Conservation (phyloP, 2,329 filamentous ascomycete species). For the Microcyclospora pomicola region DNA sequence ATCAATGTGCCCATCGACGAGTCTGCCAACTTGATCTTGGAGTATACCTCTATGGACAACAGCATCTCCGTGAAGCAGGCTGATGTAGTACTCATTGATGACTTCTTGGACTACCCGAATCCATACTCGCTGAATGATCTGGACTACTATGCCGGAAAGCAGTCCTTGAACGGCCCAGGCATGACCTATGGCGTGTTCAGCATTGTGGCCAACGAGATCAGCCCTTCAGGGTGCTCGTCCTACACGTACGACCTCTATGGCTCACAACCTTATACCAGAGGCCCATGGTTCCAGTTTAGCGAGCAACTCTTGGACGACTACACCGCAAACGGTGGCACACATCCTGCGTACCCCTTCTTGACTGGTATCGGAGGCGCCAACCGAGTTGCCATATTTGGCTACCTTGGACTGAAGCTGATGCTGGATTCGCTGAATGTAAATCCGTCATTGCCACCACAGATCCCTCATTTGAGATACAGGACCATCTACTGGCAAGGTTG, state of each 20-base stretch:
- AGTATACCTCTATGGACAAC: conserved; percentile 54
- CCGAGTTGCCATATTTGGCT: conserved; percentile 54
- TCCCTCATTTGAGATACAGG: conserved; percentile 45
- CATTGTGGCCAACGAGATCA: conserved; percentile 51
- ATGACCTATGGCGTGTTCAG: conserved; percentile 63
- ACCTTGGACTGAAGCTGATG: conserved; percentile 48
- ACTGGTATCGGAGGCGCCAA: conserved; percentile 58
- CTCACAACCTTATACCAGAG: conserved; percentile 49
- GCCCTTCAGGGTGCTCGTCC: conserved; percentile 51
- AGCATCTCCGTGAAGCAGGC: conserved; percentile 55
- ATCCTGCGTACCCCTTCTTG: conserved; percentile 57
- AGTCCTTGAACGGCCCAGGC: conserved; percentile 53
- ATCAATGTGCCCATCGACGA: conserved; percentile 42
- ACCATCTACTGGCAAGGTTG: conserved; percentile 55
- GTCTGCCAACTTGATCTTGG: conserved; percentile 45
- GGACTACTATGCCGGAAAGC: conserved; percentile 56
- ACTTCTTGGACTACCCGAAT: conserved; percentile 46
- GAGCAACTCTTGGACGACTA: conserved; percentile 53
- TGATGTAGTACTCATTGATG: conserved; percentile 54
- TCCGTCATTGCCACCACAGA: conserved; percentile 52
- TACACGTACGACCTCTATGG: conserved; percentile 55
- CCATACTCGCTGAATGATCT: conserved; percentile 44
- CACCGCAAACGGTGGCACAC: conserved; percentile 47
- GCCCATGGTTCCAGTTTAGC: conserved; percentile 57
- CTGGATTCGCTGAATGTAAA: conserved; percentile 48